Evolutionary conservation across 805 yeast genomes (phyloP).

Genomic region (Sugiyamaella valdiviana): DNA sequence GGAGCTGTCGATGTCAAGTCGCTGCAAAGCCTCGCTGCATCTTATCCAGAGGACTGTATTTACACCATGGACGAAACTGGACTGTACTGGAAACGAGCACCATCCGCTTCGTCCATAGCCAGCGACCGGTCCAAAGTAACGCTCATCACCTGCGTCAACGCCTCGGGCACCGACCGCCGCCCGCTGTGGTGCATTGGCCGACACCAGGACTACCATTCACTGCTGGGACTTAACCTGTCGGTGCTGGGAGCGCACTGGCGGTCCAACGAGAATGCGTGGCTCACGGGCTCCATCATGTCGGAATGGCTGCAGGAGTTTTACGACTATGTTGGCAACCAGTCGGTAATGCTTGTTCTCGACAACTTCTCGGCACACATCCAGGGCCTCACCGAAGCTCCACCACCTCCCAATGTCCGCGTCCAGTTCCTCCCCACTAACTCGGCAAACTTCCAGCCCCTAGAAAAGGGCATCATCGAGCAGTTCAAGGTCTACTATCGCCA

Average conservation of each 20-base stretch:
- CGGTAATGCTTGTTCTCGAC: slow-evolving; percentile 6
- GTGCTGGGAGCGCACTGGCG: slow-evolving; percentile 2
- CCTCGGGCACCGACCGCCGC: slow-evolving; percentile 7
- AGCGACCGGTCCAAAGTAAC: slow-evolving; percentile 5
- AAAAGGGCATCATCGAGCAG: slow-evolving; percentile 9
- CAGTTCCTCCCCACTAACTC: slow-evolving; percentile 9
- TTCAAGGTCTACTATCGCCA: slow-evolving; percentile 7
- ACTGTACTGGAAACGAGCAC: slow-evolving; percentile 6
- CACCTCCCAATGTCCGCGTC: slow-evolving; percentile 8
- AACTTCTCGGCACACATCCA: slow-evolving; percentile 10
- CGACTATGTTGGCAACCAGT: slow-evolving; percentile 7
- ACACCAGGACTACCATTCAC: background rate
- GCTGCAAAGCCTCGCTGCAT: slow-evolving; percentile 3
- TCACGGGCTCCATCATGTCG: slow-evolving; percentile 9
- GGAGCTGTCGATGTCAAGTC: slow-evolving; percentile 8
- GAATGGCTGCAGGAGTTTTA: slow-evolving; percentile 9
- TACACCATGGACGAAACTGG: slow-evolving; percentile 11
- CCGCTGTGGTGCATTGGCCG: slow-evolving; percentile 9
- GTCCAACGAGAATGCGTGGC: slow-evolving; percentile 11
- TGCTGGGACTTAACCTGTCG: background rate
- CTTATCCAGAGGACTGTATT: slow-evolving; percentile 5
- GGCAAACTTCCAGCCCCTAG: slow-evolving; percentile 10
- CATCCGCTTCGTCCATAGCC: background rate
- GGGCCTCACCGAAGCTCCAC: slow-evolving; percentile 8
- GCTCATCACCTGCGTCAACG: slow-evolving; percentile 2